phyloP scores from a whole-genome alignment of 192 early-diverging fungal genomes.

The Lobosporangium transversale region DNA sequence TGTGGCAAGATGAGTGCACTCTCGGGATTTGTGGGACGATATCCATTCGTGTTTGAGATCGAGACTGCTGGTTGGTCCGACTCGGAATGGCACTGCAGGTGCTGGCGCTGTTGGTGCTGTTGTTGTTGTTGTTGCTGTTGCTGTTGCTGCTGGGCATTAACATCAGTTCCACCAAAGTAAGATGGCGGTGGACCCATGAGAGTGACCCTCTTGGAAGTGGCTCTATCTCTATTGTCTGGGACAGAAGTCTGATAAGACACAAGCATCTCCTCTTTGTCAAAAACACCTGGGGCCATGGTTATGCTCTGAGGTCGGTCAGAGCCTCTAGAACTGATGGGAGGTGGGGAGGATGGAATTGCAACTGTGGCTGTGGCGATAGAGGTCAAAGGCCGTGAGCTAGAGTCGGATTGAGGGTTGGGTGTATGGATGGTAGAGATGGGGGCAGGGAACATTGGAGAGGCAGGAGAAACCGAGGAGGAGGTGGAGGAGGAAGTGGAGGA shows the following conservation, averaged over 20 bases:
- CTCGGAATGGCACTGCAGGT: no score
- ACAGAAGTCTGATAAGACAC: slow-evolving; percentile 3
- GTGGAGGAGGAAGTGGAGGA: slow-evolving; percentile 19
- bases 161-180: slow-evolving; percentile 15
- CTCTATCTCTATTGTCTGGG: slow-evolving; percentile 3
- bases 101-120: slow-evolving; percentile 11
- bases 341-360: background rate
- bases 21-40: slow-evolving; percentile 20
- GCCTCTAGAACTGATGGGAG: background rate
- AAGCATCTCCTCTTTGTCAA: slow-evolving; percentile 18
- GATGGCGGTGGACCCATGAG: slow-evolving; percentile 35
- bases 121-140: slow-evolving; percentile 8
- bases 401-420: background rate
- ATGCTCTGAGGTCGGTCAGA: slow-evolving; percentile 28
- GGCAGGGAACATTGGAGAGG: slow-evolving; percentile 8
- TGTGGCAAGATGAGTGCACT: slow-evolving; percentile 51
- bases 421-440: background rate
- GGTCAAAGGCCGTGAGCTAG: background rate
- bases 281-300: slow-evolving; percentile 8
- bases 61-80: slow-evolving; percentile 7
- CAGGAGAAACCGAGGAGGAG: slow-evolving; percentile 6
- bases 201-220: slow-evolving; percentile 30
- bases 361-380: background rate
- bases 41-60: slow-evolving; percentile 6
- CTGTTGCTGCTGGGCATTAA: background rate